phyloP scores from a whole-genome alignment of 345 rosid genomes.

The Murraya paniculata region DNA sequence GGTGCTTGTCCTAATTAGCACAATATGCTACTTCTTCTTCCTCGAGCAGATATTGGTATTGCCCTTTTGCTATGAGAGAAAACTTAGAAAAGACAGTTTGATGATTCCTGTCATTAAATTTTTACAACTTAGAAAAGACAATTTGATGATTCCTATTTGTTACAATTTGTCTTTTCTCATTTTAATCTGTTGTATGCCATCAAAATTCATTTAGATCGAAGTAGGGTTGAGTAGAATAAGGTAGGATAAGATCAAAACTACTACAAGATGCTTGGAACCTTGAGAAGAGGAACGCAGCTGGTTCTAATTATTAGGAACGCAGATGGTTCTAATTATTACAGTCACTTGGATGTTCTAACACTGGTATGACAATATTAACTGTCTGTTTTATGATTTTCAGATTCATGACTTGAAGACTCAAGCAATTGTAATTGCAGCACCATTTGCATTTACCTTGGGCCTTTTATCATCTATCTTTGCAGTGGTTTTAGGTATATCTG shows the following conservation, averaged over 20 bases:
- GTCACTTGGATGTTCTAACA: background rate
- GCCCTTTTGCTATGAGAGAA: slow-evolving; percentile 20
- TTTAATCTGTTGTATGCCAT: background rate
- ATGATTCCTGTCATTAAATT: background rate
- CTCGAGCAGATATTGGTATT: slow-evolving; percentile 87
- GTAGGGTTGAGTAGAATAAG: background rate
- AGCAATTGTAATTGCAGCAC: slow-evolving; percentile 76
- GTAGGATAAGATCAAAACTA: background rate
- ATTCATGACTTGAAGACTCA: slow-evolving; percentile 57
- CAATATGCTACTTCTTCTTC: slow-evolving; percentile 94
- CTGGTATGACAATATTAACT: slow-evolving; percentile 9
- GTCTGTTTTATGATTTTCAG: slow-evolving; percentile 33
- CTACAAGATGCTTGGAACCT: background rate
- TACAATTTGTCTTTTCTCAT: background rate
- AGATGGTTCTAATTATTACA: background rate
- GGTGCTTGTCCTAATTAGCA: slow-evolving; percentile 85
- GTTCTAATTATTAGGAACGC: background rate
- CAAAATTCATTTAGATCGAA: background rate
- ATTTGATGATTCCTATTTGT: background rate
- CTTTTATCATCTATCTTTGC: slow-evolving; percentile 74
- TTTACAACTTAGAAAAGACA: background rate
- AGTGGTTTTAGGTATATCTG: slow-evolving; percentile 60
- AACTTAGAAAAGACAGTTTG: background rate
- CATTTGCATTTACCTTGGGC: slow-evolving; percentile 75
- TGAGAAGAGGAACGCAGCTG: background rate